Evolutionary conservation across 495 filamentous ascomycete species (phyloP).

Genomic region (Aspergillus asperescens): DNA sequence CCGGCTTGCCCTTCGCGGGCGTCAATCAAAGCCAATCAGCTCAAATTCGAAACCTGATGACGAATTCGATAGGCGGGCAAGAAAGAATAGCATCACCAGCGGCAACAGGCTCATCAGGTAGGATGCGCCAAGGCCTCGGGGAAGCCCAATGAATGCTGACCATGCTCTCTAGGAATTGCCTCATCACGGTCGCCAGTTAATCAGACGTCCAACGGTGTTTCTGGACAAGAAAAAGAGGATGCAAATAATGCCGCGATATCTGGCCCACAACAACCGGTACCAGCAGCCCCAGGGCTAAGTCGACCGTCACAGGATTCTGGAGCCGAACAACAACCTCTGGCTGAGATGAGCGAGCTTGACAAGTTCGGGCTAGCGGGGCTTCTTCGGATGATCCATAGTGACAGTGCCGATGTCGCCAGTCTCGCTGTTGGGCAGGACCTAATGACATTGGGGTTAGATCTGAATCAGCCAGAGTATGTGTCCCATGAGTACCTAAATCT

Average conservation of each 20-base stretch:
- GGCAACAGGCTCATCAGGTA: slow-evolving; percentile 17
- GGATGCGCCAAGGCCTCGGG: neutral
- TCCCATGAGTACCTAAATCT: neutral
- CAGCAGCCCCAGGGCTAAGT: slow-evolving; percentile 11
- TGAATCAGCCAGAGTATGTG: slow-evolving; percentile 71
- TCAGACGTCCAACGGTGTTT: slow-evolving; percentile 36
- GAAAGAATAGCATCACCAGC: slow-evolving; percentile 34
- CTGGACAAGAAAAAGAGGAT: slow-evolving; percentile 44
- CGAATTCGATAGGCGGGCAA: slow-evolving; percentile 28
- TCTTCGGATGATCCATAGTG: slow-evolving; percentile 70
- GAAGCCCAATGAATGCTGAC: slow-evolving; percentile 15
- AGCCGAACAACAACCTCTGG: slow-evolving; percentile 53
- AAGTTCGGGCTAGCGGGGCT: slow-evolving; percentile 77
- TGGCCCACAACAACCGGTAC: slow-evolving; percentile 33
- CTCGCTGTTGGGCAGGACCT: slow-evolving; percentile 77
- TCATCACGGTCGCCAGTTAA: slow-evolving; percentile 40
- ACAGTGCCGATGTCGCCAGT: slow-evolving; percentile 67
- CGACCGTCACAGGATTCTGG: slow-evolving; percentile 5
- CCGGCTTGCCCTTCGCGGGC: slow-evolving; percentile 41
- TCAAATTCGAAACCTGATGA: slow-evolving; percentile 26
- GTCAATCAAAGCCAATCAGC: slow-evolving; percentile 26
- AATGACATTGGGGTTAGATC: slow-evolving; percentile 67
- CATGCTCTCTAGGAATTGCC: slow-evolving; percentile 28
- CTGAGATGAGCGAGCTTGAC: slow-evolving; percentile 74
- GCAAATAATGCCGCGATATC: slow-evolving; percentile 32